A percentile compares a stretch with the other conserved stretches of the same genome.
These are phyloP conservation scores for Alternaria brassicicola DNA, from an alignment of 2,329 filamentous ascomycete genomes.

Conservation along the genomic window DNA sequence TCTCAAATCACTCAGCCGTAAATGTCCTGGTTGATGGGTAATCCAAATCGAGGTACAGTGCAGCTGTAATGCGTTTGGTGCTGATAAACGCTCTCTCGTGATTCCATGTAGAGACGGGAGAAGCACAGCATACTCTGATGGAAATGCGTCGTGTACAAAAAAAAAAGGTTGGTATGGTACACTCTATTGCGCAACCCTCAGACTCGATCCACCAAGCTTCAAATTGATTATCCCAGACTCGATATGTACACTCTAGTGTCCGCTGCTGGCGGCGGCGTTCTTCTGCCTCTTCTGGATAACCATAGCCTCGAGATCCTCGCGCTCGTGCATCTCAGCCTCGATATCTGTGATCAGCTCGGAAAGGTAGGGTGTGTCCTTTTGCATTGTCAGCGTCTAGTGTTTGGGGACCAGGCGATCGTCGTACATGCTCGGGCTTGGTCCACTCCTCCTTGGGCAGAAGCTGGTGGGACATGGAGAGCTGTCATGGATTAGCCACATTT, in stretches of 20 bases:
- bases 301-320: slow-evolving; percentile 71
- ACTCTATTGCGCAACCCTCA: slow-evolving; percentile 48
- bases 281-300: slow-evolving; percentile 57
- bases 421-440: slow-evolving; percentile 71
- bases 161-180: slow-evolving; percentile 45
- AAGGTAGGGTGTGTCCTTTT: slow-evolving; percentile 70
- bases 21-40: too few species aligned
- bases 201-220: slow-evolving; percentile 18
- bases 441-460: slow-evolving; percentile 69
- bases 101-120: too few species aligned
- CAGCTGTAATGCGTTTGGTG: too few species aligned
- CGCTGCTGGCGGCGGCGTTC: slow-evolving; percentile 23
- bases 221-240: slow-evolving; percentile 17
- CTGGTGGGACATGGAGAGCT: slow-evolving; percentile 71
- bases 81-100: too few species aligned
- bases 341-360: slow-evolving; percentile 71
- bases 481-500: slow-evolving; percentile 30
- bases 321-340: slow-evolving; percentile 70
- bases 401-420: slow-evolving; percentile 2
- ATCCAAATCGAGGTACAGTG: too few species aligned
- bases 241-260: slow-evolving; percentile 37
- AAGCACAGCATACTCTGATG: not conserved
- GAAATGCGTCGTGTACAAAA: slow-evolving; percentile 21
- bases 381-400: slow-evolving; percentile 19
- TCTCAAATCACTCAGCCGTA: too few species aligned